These are phyloP conservation scores for Hypoxylon sp. DNA, from an alignment of 2,329 filamentous ascomycete species.

Conservation along the genomic window DNA sequence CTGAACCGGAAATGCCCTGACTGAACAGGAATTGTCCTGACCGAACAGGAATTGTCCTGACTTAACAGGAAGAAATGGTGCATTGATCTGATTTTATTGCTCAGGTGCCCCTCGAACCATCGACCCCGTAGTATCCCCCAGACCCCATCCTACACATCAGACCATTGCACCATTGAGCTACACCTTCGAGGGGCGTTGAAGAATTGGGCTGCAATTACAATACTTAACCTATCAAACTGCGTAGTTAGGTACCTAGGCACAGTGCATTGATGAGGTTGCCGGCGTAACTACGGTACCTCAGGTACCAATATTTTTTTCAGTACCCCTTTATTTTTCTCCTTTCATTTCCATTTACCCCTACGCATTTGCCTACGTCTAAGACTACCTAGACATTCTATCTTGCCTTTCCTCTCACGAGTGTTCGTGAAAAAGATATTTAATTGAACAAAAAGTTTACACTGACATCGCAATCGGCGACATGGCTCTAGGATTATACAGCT, in stretches of 20 bases:
- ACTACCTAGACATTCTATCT: too few species aligned
- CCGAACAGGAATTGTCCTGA: not conserved
- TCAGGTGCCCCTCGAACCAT: not conserved
- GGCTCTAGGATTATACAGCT: too few species aligned
- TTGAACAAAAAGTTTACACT: too few species aligned
- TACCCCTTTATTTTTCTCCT: too few species aligned
- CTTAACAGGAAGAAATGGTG: not conserved
- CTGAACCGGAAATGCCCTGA: not conserved
- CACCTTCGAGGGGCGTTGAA: not conserved
- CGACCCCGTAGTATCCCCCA: not conserved
- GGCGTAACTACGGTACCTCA: not conserved
- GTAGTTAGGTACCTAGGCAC: not conserved
- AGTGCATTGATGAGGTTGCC: not conserved
- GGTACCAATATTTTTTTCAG: not conserved
- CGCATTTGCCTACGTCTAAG: too few species aligned
- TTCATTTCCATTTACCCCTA: too few species aligned
- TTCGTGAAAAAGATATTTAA: too few species aligned
- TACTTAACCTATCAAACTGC: not conserved
- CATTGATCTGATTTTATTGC: not conserved
- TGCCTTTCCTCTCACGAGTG: too few species aligned
- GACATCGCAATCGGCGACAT: too few species aligned
- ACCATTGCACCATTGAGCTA: not conserved
- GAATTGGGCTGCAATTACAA: not conserved
- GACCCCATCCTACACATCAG: constrained; percentile 1
- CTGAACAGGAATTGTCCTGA: constrained; percentile 1